Conservation (phyloP, 805 yeast species). For the Lipomyces mesembrius region DNA sequence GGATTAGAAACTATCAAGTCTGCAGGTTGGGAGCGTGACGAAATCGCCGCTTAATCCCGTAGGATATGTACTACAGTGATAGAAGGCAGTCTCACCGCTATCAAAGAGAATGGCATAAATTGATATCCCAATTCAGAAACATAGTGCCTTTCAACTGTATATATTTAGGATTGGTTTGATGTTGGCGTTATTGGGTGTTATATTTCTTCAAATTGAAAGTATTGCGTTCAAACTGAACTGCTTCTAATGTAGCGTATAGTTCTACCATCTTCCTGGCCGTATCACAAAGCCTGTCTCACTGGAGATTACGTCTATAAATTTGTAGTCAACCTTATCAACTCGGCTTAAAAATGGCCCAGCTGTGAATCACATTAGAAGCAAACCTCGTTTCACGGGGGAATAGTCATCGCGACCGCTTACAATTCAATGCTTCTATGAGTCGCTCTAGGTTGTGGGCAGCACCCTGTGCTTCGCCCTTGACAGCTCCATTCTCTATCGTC, state of each 20-base stretch:
- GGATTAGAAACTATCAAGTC: slow-evolving; percentile 43
- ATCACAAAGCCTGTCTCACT: slow-evolving; percentile 16
- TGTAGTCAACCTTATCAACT: slow-evolving; percentile 20
- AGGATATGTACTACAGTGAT: too few species aligned
- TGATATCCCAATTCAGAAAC: neutral
- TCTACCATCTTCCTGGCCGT: slow-evolving; percentile 5
- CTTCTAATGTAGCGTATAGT: neutral
- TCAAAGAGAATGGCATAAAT: neutral
- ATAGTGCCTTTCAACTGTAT: neutral
- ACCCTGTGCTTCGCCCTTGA: slow-evolving; percentile 30
- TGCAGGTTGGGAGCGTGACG: slow-evolving; percentile 47
- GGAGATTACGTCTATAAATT: neutral
- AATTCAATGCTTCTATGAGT: slow-evolving; percentile 11
- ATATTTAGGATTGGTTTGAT: neutral
- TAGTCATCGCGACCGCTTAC: slow-evolving; percentile 7
- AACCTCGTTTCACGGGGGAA: neutral
- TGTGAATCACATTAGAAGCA: neutral
- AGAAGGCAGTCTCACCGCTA: neutral
- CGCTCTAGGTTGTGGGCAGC: slow-evolving; percentile 1
- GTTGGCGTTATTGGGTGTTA: neutral
- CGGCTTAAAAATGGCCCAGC: slow-evolving; percentile 18
- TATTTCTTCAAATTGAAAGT: too few species aligned
- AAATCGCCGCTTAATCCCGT: slow-evolving; percentile 41
- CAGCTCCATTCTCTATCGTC: slow-evolving; percentile 23
- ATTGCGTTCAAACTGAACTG: too few species aligned